Evolutionary conservation across 352 stramenopile species (phyloP).

Genomic region (Pythium vanterpoolii): DNA sequence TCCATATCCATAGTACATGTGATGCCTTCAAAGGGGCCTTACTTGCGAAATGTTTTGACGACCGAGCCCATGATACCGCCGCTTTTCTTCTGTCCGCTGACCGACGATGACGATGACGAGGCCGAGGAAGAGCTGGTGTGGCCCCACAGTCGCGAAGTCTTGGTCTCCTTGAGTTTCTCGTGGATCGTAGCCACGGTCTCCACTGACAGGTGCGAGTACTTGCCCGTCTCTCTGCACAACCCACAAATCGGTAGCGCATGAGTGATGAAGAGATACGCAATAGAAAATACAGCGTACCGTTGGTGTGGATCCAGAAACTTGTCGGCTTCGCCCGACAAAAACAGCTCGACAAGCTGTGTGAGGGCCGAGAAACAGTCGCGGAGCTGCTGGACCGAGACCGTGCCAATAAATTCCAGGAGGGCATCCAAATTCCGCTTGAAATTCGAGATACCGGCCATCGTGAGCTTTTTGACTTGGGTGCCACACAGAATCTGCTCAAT

Average conservation of each 20-base stretch:
- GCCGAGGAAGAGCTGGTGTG: slow-evolving; percentile 27
- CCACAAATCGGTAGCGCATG: background rate
- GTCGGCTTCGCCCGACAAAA: slow-evolving; percentile 56
- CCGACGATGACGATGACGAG: slow-evolving; percentile 7
- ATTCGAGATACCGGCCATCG: slow-evolving; percentile 63
- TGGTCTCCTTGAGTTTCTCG: slow-evolving; percentile 72
- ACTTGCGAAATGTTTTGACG: slow-evolving; percentile 54
- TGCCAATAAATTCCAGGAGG: slow-evolving; percentile 58
- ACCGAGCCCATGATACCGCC: slow-evolving; percentile 43
- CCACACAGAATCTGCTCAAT: slow-evolving; percentile 69
- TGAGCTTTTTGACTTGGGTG: slow-evolving; percentile 60
- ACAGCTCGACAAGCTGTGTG: slow-evolving; percentile 61
- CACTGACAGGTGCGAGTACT: slow-evolving; percentile 63
- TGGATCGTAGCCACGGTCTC: slow-evolving; percentile 63
- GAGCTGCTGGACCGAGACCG: slow-evolving; percentile 54
- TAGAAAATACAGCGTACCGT: slow-evolving; percentile 27
- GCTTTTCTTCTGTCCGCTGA: slow-evolving; percentile 33
- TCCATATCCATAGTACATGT: background rate
- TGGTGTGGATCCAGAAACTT: slow-evolving; percentile 63
- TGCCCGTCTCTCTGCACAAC: slow-evolving; percentile 40
- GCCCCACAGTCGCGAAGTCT: slow-evolving; percentile 54
- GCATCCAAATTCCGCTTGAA: slow-evolving; percentile 79
- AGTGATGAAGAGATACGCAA: background rate
- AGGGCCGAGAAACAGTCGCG: slow-evolving; percentile 65
- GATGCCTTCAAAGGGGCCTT: slow-evolving; percentile 8